Conservation (phyloP, 2,329 filamentous ascomycete species). For the Colletotrichum trifolii region DNA sequence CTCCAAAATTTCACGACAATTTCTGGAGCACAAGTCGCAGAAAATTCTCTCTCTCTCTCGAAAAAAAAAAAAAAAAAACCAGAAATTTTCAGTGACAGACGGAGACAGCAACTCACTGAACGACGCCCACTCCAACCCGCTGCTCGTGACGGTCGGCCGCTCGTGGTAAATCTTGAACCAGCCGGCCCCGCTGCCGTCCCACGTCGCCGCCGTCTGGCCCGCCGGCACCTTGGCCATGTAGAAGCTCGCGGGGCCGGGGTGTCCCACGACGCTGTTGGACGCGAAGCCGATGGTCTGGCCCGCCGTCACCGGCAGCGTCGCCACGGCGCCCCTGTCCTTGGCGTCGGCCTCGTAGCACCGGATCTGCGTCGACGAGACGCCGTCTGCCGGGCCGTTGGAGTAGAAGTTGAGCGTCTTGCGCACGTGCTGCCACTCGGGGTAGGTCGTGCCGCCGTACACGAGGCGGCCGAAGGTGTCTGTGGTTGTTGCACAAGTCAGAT, state of each 20-base stretch:
- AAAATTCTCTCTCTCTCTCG: neutral
- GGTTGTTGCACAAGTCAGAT: neutral
- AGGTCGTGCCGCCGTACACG: constrained; percentile 28
- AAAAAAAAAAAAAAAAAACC: neutral
- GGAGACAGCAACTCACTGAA: constrained; percentile 41
- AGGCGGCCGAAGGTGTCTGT: constrained; percentile 30
- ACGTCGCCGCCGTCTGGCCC: constrained; percentile 46
- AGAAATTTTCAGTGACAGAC: neutral
- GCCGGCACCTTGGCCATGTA: constrained; percentile 51
- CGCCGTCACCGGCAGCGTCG: constrained; percentile 36
- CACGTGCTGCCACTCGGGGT: constrained; percentile 45
- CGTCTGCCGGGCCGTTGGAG: constrained; percentile 44
- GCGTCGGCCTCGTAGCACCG: constrained; percentile 45
- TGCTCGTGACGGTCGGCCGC: constrained; percentile 48
- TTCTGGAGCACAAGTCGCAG: neutral
- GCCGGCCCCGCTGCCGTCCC: constrained; percentile 46
- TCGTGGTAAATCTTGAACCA: constrained; percentile 54
- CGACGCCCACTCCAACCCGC: constrained; percentile 53
- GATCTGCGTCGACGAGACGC: constrained; percentile 46
- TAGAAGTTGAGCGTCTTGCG: constrained; percentile 50
- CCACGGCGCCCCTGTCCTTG: constrained; percentile 24
- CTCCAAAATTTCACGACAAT: neutral
- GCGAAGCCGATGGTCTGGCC: constrained; percentile 48
- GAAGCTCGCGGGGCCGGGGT: constrained; percentile 51
- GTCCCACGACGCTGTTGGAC: constrained; percentile 49